Conservation (phyloP, 305 asterid genomes). For the Stenogyne calaminthoides region DNA sequence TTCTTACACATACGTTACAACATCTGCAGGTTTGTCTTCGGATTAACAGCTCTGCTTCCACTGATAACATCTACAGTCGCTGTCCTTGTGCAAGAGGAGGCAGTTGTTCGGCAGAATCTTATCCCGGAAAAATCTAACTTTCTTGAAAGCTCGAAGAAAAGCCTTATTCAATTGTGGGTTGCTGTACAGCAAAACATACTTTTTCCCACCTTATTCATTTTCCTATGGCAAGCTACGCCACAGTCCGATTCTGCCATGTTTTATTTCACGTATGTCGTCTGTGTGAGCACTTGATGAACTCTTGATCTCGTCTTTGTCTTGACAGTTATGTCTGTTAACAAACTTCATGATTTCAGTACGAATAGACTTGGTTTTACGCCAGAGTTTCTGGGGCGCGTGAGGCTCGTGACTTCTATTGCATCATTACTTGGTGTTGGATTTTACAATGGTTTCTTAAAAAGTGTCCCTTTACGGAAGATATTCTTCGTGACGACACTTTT, state of each 20-base stretch:
- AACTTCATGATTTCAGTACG: conserved; percentile 56
- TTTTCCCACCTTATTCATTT: conserved; percentile 87
- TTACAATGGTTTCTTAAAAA: conserved; percentile 82
- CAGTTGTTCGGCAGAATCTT: conserved; percentile 40
- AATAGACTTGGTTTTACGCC: conserved; percentile 90
- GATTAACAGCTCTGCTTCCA: conserved; percentile 91
- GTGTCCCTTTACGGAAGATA: conserved; percentile 75
- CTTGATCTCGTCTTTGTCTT: conserved; percentile 12
- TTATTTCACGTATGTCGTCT: conserved; percentile 80
- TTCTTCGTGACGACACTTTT: conserved; percentile 69
- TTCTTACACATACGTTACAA: conserved; percentile 15
- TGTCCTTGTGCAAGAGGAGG: conserved; percentile 86
- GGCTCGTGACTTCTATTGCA: conserved; percentile 85
- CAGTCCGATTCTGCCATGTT: conserved; percentile 99
- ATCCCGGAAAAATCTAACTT: conserved; percentile 45
- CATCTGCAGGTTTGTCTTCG: conserved; percentile 83
- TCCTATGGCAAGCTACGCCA: conserved; percentile 97
- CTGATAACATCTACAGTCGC: conserved; percentile 92
- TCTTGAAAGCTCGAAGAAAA: conserved; percentile 59
- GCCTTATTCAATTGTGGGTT: conserved; percentile 65
- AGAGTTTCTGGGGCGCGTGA: conserved; percentile 95
- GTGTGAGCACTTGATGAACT: conserved; percentile 20
- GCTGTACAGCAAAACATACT: conserved; percentile 73
- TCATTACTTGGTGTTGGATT: conserved; percentile 87
- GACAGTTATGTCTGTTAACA: conserved; percentile 24